phyloP scores from a whole-genome alignment of 106 monocot species.

The Platanthera guangdongensis region DNA sequence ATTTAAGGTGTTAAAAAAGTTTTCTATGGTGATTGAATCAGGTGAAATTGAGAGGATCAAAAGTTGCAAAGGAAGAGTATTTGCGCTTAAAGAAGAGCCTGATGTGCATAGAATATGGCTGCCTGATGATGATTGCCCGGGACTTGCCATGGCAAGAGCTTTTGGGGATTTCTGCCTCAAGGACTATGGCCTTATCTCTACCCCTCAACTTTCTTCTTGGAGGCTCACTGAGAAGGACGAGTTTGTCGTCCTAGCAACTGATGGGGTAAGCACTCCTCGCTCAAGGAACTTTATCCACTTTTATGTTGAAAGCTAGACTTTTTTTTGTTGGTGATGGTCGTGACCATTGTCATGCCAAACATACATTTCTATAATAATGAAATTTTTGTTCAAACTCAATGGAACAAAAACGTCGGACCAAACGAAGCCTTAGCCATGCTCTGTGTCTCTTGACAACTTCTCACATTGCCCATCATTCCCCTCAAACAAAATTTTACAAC shows the following conservation, averaged over 20 bases:
- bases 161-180: slow-evolving; percentile 57
- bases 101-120: slow-evolving; percentile 42
- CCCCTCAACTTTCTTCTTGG: slow-evolving; percentile 30
- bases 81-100: slow-evolving; percentile 42
- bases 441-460: too few species aligned
- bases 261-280: slow-evolving; percentile 25
- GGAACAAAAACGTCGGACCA: too few species aligned
- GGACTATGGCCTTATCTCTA: slow-evolving; percentile 43
- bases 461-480: too few species aligned
- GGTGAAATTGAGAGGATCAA: slow-evolving; percentile 41
- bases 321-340: too few species aligned
- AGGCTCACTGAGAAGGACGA: slow-evolving; percentile 40
- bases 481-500: too few species aligned
- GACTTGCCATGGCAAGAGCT: slow-evolving; percentile 52
- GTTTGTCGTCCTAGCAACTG: slow-evolving; percentile 45
- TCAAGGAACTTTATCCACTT: too few species aligned
- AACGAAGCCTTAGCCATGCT: too few species aligned
- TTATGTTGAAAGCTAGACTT: too few species aligned
- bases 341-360: too few species aligned
- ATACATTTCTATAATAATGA: too few species aligned
- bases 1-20: not conserved
- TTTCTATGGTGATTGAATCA: not conserved
- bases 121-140: slow-evolving; percentile 41
- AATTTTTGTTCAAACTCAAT: too few species aligned
- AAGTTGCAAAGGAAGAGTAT: slow-evolving; percentile 41